These are phyloP conservation scores for Boletellus ananas DNA, from an alignment of 768 basidiomycete species.

Conservation along the genomic window DNA sequence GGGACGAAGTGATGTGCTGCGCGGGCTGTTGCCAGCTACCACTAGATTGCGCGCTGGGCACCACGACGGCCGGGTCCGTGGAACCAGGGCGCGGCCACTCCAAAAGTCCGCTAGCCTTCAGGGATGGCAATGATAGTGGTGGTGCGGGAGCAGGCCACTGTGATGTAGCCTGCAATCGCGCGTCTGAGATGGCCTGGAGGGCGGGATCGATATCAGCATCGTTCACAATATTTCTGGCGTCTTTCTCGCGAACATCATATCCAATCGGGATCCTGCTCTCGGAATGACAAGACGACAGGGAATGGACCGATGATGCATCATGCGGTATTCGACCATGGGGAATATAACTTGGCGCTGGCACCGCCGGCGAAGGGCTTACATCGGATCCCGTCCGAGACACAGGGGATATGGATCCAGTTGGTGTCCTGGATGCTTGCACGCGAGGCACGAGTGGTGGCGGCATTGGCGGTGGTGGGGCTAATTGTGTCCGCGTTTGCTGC, in stretches of 20 bases:
- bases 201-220: slow-evolving; percentile 32
- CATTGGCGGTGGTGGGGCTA: slow-evolving; percentile 24
- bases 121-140: slow-evolving; percentile 58
- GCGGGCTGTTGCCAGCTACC: slow-evolving; percentile 22
- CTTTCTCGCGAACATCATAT: slow-evolving; percentile 26
- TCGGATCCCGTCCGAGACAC: slow-evolving; percentile 22
- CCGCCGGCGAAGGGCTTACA: slow-evolving; percentile 7
- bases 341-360: slow-evolving; percentile 29
- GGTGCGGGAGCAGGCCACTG: slow-evolving; percentile 8
- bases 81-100: slow-evolving; percentile 50
- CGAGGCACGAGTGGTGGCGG: slow-evolving; percentile 31
- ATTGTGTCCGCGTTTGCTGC: slow-evolving; percentile 15
- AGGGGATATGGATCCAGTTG: slow-evolving; percentile 18
- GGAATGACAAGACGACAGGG: slow-evolving; percentile 13
- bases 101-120: slow-evolving; percentile 71
- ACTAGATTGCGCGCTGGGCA: slow-evolving; percentile 9
- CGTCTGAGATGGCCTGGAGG: slow-evolving; percentile 25
- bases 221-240: slow-evolving; percentile 20
- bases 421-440: slow-evolving; percentile 8
- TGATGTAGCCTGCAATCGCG: slow-evolving; percentile 15
- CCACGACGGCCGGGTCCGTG: slow-evolving; percentile 19
- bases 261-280: slow-evolving; percentile 19
- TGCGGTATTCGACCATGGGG: slow-evolving; percentile 34
- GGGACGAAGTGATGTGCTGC: slow-evolving; percentile 21
- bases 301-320: slow-evolving; percentile 34